These are phyloP conservation scores for Schizochytrium sp. DNA, from an alignment of 108 stramenopile species.

Conservation along the genomic window DNA sequence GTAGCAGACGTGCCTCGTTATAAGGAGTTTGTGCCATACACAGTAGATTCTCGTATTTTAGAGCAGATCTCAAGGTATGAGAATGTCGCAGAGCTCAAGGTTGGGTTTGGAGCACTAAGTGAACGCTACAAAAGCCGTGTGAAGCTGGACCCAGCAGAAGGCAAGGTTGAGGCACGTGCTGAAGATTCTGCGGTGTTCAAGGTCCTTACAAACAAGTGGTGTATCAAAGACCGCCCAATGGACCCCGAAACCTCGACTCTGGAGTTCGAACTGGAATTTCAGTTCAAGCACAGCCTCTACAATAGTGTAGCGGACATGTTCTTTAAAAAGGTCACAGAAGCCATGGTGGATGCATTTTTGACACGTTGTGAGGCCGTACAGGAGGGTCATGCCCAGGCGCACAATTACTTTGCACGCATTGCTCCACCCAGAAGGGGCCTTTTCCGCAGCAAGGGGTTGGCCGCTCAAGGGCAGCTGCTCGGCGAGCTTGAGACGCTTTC, in stretches of 20 bases:
- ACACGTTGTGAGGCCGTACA: conserved; percentile 36
- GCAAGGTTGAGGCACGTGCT: not conserved
- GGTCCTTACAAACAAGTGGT: conserved; percentile 46
- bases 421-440: not conserved
- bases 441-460: not conserved
- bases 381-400: conserved; percentile 1
- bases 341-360: conserved; percentile 57
- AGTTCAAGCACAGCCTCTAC: conserved; percentile 29
- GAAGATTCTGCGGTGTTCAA: conserved; percentile 40
- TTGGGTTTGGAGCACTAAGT: conserved; percentile 31
- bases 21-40: conserved; percentile 59
- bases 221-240: conserved; percentile 53
- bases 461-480: conserved; percentile 13
- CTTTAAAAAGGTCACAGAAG: conserved; percentile 10
- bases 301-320: conserved; percentile 61
- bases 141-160: not conserved
- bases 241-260: conserved; percentile 13
- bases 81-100: conserved; percentile 45
- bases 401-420: not conserved
- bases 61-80: conserved; percentile 1
- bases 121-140: conserved; percentile 53
- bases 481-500: conserved; percentile 55
- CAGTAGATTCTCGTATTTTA: conserved; percentile 11
- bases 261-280: conserved; percentile 36
- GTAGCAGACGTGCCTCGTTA: conserved; percentile 35